Evolutionary conservation across 208 protist species (phyloP).

Genomic region (Spongospora subterranea): DNA sequence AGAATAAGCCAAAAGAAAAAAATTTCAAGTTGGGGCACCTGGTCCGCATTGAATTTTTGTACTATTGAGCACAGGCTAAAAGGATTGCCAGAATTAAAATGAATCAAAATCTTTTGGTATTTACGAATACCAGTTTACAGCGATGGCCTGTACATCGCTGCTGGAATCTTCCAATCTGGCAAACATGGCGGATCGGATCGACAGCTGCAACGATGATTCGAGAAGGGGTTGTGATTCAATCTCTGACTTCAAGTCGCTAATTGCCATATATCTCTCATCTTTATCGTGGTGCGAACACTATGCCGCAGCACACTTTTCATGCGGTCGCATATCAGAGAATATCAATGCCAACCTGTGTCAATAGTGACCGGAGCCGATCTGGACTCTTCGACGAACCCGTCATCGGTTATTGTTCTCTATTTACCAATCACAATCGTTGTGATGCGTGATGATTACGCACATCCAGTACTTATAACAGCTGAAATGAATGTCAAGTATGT

Average conservation of each 20-base stretch:
- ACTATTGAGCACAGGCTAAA: slow-evolving; percentile 20
- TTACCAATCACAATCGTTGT: too few relatives aligned
- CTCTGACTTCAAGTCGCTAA: not conserved
- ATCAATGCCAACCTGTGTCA: too few relatives aligned
- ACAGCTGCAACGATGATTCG: not conserved
- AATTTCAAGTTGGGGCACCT: not conserved
- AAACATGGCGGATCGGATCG: not conserved
- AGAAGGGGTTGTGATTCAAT: not conserved
- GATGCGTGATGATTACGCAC: too few relatives aligned
- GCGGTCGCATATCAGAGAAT: too few relatives aligned
- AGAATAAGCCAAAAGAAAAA: not conserved
- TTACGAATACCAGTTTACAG: slow-evolving; percentile 2
- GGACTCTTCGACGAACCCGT: too few relatives aligned
- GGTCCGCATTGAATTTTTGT: slow-evolving; percentile 25
- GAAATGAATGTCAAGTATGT: too few relatives aligned
- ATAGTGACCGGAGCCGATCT: too few relatives aligned
- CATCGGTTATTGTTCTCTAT: too few relatives aligned
- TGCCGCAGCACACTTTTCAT: too few relatives aligned
- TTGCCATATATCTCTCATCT: slow-evolving; percentile 42
- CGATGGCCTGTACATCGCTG: slow-evolving; percentile 32
- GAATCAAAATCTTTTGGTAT: not conserved
- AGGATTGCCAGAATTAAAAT: not conserved
- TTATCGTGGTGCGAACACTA: slow-evolving; percentile 30
- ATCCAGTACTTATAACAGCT: too few relatives aligned
- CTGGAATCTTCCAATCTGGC: not conserved